Evolutionary conservation across 1,139 yeast genomes (phyloP), one percentile per base, ranked within the genome.

Genomic region (Hyphopichia wangnamkhiaoensis): DNA sequence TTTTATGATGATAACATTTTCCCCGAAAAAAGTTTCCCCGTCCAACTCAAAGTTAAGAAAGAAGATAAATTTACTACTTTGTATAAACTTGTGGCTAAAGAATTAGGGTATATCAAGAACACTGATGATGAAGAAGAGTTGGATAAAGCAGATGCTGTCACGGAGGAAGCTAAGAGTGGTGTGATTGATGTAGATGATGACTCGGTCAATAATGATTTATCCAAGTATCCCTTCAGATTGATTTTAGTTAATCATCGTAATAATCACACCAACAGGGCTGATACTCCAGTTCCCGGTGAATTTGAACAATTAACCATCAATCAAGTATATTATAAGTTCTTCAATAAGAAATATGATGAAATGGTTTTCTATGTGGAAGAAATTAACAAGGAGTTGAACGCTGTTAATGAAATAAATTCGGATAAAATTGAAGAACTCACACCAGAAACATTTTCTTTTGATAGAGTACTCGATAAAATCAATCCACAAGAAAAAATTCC

Each of bases 181-280:
- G 41, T 38, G n/a, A 43, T 51, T 21, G 53, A 50, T 2, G 56
- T 74, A 16, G 61, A 60, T 10, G 50, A 62, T 20, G 47, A 64
- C 3, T 59, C 64, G 0, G 16, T 15, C 50, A 55, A 28, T 43
- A 50, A 9, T 45, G 55, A 23, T 1, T 52, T 61, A 20, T 28
- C 32, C 4, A 29, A 30, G n/a, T 35, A 31, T 24, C 67, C 71
- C 2, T 74, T 84, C 35, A 71, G 86, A 41, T 73, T 87, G 45
- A 79, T 94, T 79, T 65, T 76, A 12, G 71, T 88, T 63, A 79
- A 76, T 20, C 81, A 79, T 51, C 76, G 97, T 42, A 80, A 84
- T 49, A 89, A 89, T 57, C 79, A 77, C 45, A 87, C 97, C 0
- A 68, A 79, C 39, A 73, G 97, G 49, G 77, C 87, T 1, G 84